A percentile compares a stretch with the other conserved stretches of the same genome.
These are phyloP conservation scores for Pichia cephalocereana DNA, from an alignment of 805 yeast species.

Conservation along the genomic window DNA sequence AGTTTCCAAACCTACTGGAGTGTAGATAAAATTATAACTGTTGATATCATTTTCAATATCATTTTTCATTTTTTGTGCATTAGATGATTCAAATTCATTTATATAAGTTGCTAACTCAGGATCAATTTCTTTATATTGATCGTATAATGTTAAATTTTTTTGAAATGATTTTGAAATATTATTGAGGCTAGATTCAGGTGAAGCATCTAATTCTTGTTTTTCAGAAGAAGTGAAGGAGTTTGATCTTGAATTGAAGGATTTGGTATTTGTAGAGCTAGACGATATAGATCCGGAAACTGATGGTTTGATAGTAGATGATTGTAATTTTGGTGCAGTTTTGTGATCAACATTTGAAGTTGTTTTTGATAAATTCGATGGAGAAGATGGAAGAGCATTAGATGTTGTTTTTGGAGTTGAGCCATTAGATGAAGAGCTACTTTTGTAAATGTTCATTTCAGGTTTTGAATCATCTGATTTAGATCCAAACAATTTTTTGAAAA, in stretches of 20 bases:
- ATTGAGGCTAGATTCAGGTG: neutral
- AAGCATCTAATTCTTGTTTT: too few species aligned
- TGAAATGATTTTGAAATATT: neutral
- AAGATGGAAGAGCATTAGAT: neutral
- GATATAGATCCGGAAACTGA: neutral
- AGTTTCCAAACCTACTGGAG: slow-evolving; percentile 17
- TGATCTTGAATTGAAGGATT: neutral
- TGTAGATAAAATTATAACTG: slow-evolving; percentile 13
- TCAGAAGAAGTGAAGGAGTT: neutral
- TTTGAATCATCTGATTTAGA: slow-evolving; percentile 12
- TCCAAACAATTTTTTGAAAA: slow-evolving; percentile 23
- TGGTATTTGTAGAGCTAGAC: neutral
- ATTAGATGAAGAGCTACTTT: slow-evolving; percentile 1
- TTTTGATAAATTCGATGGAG: neutral
- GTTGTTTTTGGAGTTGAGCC: neutral
- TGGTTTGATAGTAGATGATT: neutral
- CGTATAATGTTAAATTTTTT: slow-evolving; percentile 8
- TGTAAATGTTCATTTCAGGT: slow-evolving; percentile 1
- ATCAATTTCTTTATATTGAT: slow-evolving; percentile 28
- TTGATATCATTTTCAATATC: neutral
- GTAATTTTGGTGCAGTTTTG: neutral
- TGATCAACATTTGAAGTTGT: neutral
- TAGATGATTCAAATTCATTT: slow-evolving; percentile 20
- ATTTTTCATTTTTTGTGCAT: neutral
- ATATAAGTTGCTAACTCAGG: slow-evolving; percentile 40